Evolutionary conservation across 192 early-diverging fungal genomes (phyloP), one percentile per base, ranked within the genome.

Genomic region (Phycomyces nitens): DNA sequence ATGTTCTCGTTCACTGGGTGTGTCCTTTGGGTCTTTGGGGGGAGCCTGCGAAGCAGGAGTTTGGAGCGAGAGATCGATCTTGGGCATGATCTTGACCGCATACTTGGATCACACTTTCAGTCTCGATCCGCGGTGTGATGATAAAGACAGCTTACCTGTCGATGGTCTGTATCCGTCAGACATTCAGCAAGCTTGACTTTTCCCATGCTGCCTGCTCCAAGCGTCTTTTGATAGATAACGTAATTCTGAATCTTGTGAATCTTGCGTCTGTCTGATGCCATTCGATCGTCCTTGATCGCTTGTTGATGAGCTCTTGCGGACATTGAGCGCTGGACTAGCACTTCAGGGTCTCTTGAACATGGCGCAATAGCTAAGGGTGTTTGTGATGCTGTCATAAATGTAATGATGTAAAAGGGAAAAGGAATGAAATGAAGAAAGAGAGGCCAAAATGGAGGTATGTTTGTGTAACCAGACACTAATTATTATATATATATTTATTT

Each of bases 51-150:
- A 18, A 16, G 14, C 43, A 20, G 43, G 11, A 14, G 56, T 50
- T 2, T 2, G 39, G 22, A 20, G 22, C 1, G 42, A 53, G 2
- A 69, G 53, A 52, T 69, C 68, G 24, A 69, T 49, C 38, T 69
- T 69, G 5, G 68, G 72, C 60, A 88, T 88, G 60, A 88, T 85
- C 75, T 88, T 88, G 50, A 88, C 73, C 26, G 86, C 86, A 55
- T 82, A 80, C 73, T 83, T 75, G 26, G 27, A 38, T 20, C 21
- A 41, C 41, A 60, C 49, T 22, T 50, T 50, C 10, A 22, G 21
- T 50, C 10, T 50, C 9, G n/a, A 22, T 50, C 21, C 9, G n/a
- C 10, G 9, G 2, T 50, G 2, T 50, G 23, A 34, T 18, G 40
- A 56, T 18, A 54, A 42, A 2, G 20, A 42, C 18, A 34, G 15